Conservation (phyloP, 345 rosid species). For the Lepidium africanum region DNA sequence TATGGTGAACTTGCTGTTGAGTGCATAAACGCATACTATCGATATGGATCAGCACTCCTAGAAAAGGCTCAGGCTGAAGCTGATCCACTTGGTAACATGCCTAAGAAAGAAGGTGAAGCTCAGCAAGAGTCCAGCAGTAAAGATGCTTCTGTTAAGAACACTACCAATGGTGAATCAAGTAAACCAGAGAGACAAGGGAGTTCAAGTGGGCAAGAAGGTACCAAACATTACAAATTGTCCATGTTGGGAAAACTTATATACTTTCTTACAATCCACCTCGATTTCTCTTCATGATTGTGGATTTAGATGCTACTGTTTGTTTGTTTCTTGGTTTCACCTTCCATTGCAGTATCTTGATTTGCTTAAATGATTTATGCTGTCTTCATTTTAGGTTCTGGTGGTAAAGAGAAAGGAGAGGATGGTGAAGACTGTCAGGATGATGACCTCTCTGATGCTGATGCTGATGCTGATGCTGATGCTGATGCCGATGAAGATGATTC, state of each 20-base stretch:
- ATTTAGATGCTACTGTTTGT: background rate
- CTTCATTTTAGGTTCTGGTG: constrained; percentile 31
- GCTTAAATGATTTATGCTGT: background rate
- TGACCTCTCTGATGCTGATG: no score
- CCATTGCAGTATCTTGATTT: background rate
- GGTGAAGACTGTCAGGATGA: constrained; percentile 53
- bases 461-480: constrained; percentile 38
- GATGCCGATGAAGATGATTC: constrained; percentile 82
- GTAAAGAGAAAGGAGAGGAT: constrained; percentile 44
- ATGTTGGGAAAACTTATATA: background rate
- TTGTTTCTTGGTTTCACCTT: background rate
- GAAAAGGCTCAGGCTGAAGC: constrained; percentile 91
- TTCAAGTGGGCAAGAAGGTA: constrained; percentile 43
- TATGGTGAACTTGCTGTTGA: constrained; percentile 71
- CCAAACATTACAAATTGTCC: background rate
- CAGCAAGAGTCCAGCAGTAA: constrained; percentile 28
- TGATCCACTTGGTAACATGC: constrained; percentile 71
- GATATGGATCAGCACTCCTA: constrained; percentile 70
- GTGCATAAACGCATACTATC: constrained; percentile 64
- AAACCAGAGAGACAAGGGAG: constrained; percentile 41
- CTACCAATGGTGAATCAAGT: constrained; percentile 38
- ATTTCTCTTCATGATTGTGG: background rate
- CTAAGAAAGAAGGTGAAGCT: constrained; percentile 52
- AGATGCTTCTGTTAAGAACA: constrained; percentile 39
- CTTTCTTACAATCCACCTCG: background rate